Evolutionary conservation across 805 yeast species (phyloP).

Genomic region (Torulaspora delbrueckii): DNA sequence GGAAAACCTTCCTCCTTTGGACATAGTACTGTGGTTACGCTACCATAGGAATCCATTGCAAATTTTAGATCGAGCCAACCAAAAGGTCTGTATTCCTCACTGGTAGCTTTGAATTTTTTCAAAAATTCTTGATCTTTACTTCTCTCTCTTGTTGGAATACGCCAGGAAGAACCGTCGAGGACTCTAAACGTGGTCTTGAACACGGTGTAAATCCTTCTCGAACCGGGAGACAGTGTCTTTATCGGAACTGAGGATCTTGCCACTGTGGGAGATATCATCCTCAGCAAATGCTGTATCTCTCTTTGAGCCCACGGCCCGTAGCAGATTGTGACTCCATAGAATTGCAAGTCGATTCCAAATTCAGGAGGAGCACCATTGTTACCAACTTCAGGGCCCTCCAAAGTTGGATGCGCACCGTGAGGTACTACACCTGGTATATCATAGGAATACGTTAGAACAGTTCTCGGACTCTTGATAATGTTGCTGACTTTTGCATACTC

Average conservation of each 20-base stretch:
- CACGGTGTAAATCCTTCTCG: constrained; percentile 50
- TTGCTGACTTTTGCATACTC: constrained; percentile 83
- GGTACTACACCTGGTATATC: constrained; percentile 71
- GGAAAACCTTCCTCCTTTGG: constrained; percentile 55
- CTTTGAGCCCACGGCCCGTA: constrained; percentile 97
- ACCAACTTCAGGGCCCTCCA: constrained; percentile 52
- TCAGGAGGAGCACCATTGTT: constrained; percentile 55
- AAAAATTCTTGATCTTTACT: constrained; percentile 61
- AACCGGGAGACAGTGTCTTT: constrained; percentile 44
- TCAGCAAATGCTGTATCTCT: constrained; percentile 63
- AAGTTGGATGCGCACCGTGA: constrained; percentile 31
- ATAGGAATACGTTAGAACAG: constrained; percentile 55
- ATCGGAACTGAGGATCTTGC: constrained; percentile 51
- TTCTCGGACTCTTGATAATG: constrained; percentile 54
- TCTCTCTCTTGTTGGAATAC: constrained; percentile 79
- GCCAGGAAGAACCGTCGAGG: constrained; percentile 58
- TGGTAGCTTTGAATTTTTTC: constrained; percentile 31
- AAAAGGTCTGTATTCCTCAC: constrained; percentile 56
- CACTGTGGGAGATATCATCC: constrained; percentile 61
- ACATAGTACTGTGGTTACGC: constrained; percentile 45
- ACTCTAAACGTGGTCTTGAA: constrained; percentile 53
- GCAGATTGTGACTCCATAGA: constrained; percentile 60
- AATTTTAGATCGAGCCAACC: constrained; percentile 87
- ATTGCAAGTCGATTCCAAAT: constrained; percentile 54
- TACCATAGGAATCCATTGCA: constrained; percentile 47